Conservation (phyloP, 768 basidiomycete genomes). For the Rhizopogon salebrosus region DNA sequence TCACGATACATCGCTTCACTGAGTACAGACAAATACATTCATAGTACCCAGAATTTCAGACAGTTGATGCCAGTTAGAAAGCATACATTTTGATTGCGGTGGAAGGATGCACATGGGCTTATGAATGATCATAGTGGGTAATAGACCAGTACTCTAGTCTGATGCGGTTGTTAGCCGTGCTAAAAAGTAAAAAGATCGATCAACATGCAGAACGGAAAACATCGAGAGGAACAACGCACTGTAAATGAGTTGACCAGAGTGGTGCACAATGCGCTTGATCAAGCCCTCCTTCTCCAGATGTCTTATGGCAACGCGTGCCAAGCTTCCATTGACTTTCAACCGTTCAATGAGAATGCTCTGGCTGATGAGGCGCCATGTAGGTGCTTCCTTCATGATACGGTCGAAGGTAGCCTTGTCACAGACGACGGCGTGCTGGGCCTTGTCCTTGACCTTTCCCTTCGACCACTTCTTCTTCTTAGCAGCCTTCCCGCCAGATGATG, state of each 20-base stretch:
- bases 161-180: conserved; percentile 41
- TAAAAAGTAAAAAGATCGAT: conserved; percentile 12
- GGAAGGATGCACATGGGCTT: conserved; percentile 32
- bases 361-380: conserved; percentile 98
- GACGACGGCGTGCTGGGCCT: conserved; percentile 93
- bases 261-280: conserved; percentile 97
- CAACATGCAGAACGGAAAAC: not conserved
- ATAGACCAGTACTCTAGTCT: conserved; percentile 28
- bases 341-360: conserved; percentile 98
- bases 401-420: conserved; percentile 92
- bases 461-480: conserved; percentile 99
- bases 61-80: conserved; percentile 15
- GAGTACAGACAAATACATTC: not conserved
- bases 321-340: conserved; percentile 92
- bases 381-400: conserved; percentile 96
- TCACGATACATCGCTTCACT: not conserved
- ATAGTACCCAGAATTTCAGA: not conserved
- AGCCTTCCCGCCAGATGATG: conserved; percentile 72
- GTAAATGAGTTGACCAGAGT: conserved; percentile 92
- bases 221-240: conserved; percentile 53
- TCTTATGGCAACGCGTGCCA: conserved; percentile 87
- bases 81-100: conserved; percentile 25
- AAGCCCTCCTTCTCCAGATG: conserved; percentile 91
- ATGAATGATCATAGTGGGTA: conserved; percentile 18
- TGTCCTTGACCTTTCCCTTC: conserved; percentile 99